Evolutionary conservation across 345 rosid species (phyloP).

Genomic region (Citrus trifoliata): DNA sequence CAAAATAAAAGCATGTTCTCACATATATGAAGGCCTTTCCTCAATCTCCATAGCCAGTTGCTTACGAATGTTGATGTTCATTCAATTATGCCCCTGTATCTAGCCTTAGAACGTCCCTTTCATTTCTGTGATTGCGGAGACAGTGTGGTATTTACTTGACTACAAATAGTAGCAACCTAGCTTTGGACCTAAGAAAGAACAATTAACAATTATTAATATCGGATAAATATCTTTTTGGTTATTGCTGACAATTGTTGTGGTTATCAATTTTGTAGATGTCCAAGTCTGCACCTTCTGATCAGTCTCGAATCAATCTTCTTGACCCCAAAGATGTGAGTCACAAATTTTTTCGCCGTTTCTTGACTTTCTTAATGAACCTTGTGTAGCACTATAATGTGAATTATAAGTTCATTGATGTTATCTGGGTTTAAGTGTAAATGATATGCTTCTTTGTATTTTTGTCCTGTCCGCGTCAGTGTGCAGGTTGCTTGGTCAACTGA

Average conservation of each 20-base stretch:
- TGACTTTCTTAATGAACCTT: not conserved
- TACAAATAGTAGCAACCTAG: not conserved
- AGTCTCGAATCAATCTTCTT: constrained; percentile 90
- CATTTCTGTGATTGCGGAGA: not conserved
- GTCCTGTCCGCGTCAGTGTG: not conserved
- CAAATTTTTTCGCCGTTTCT: constrained; percentile 4
- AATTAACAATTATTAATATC: too few relatives aligned
- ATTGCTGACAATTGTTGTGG: constrained; percentile 10
- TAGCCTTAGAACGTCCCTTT: not conserved
- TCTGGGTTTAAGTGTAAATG: not conserved
- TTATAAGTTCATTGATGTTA: not conserved
- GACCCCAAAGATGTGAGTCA: constrained; percentile 87
- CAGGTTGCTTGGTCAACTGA: not conserved
- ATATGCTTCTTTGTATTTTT: not conserved
- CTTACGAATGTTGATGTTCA: not conserved
- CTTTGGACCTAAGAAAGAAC: not conserved
- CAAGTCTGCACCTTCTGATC: constrained; percentile 91
- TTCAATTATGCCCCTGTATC: not conserved
- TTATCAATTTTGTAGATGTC: constrained; percentile 71
- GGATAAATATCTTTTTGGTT: not conserved
- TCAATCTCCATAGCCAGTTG: not conserved
- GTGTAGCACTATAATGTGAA: not conserved
- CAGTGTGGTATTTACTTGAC: not conserved
- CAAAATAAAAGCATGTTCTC: not conserved
- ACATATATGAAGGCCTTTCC: not conserved